Conservation (phyloP, 192 early-diverging fungal species). For the Backusella sp. region DNA sequence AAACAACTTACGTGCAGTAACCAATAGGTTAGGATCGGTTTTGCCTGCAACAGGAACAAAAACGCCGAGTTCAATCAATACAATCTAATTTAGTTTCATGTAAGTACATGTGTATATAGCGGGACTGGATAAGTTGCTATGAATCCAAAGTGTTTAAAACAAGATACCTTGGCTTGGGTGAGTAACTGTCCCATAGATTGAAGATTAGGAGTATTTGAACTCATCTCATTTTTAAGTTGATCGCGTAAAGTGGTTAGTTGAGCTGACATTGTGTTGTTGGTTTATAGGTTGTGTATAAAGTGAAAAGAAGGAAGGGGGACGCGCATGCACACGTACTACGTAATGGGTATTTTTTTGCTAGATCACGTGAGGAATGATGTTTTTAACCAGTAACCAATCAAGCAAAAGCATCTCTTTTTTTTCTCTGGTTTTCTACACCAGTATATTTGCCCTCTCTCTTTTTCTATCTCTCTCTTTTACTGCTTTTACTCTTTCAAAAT, state of each 20-base stretch:
- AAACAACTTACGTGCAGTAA: constrained; percentile 52
- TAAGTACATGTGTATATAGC: not conserved
- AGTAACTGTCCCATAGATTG: constrained; percentile 67
- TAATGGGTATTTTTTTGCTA: not conserved
- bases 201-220: constrained; percentile 58
- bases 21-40: constrained; percentile 42
- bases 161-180: constrained; percentile 65
- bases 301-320: not conserved
- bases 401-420: not conserved
- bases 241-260: constrained; percentile 47
- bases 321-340: constrained; percentile 6
- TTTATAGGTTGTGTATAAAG: not conserved
- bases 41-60: constrained; percentile 44
- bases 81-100: constrained; percentile 36
- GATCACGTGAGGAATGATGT: not conserved
- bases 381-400: not conserved
- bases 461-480: not conserved
- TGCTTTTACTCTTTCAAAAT: constrained; percentile 7
- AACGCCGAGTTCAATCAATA: constrained; percentile 46
- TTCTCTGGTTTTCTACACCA: not conserved
- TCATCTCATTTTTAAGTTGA: constrained; percentile 70
- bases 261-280: not conserved
- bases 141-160: not conserved
- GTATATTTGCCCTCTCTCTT: not conserved
- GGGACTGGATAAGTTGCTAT: not conserved